A percentile compares a stretch with the other conserved stretches of the same genome.
Evolutionary conservation across 257 asterid genomes (phyloP).

Genomic region (Petunia axillaris): DNA sequence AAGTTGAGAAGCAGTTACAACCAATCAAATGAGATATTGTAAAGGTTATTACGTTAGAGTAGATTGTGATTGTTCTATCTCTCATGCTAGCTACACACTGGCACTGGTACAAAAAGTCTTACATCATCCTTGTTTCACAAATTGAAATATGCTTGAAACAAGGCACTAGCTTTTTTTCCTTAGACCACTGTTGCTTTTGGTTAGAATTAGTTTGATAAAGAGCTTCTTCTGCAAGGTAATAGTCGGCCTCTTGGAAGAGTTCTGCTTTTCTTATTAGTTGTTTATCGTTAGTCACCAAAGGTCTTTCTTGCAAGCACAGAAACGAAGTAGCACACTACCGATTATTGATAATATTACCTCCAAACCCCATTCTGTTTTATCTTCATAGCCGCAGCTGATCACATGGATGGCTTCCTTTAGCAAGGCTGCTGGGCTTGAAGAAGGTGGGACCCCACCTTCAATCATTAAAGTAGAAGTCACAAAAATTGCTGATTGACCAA

Average conservation of each 20-base stretch:
- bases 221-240: neutral
- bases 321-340: neutral
- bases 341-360: conserved; percentile 53
- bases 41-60: conserved; percentile 6
- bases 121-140: conserved; percentile 7
- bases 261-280: conserved; percentile 7
- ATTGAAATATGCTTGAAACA: neutral
- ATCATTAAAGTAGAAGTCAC: conserved; percentile 91
- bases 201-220: neutral
- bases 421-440: conserved; percentile 93
- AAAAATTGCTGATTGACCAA: conserved; percentile 87
- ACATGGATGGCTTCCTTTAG: conserved; percentile 97
- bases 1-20: conserved; percentile 27
- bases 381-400: conserved; percentile 97
- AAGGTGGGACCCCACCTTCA: conserved; percentile 98
- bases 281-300: conserved; percentile 5
- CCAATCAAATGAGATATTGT: conserved; percentile 22
- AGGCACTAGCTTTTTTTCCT: neutral
- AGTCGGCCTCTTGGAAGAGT: neutral
- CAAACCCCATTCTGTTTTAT: conserved; percentile 95
- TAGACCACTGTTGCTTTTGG: neutral
- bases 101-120: neutral
- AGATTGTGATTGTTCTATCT: neutral
- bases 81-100: conserved; percentile 11
- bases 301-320: conserved; percentile 12